These are phyloP conservation scores for Jatropha podagrica DNA, from an alignment of 441 rosid genomes.

Conservation along the genomic window DNA sequence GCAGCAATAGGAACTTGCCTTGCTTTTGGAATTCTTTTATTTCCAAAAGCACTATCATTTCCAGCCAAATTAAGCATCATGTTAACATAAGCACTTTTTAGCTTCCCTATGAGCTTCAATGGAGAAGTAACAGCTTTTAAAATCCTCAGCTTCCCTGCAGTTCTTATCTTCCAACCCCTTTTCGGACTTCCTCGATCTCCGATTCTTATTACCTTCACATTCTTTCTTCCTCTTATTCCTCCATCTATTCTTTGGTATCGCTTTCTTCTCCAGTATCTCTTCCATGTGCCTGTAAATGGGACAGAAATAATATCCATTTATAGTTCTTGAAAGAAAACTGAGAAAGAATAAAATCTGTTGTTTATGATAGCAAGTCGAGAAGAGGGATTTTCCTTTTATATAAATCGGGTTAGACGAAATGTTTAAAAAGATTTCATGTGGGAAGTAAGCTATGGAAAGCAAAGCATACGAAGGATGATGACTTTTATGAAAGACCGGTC, in stretches of 20 bases:
- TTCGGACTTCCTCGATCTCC: conserved; percentile 29
- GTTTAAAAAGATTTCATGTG: neutral
- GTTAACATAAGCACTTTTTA: conserved; percentile 37
- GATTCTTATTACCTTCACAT: conserved; percentile 29
- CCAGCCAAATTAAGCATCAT: conserved; percentile 45
- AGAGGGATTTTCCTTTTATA: neutral
- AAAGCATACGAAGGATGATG: too few relatives aligned
- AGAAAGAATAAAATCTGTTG: neutral
- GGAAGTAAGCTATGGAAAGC: too few relatives aligned
- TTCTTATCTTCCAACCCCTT: conserved; percentile 43
- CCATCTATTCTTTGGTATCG: conserved; percentile 35
- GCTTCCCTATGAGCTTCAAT: conserved; percentile 31
- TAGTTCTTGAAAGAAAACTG: neutral
- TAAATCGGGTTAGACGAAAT: too few relatives aligned
- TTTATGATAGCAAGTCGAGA: neutral
- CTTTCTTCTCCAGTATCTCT: conserved; percentile 42
- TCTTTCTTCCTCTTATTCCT: conserved; percentile 6
- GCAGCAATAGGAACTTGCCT: conserved; percentile 11
- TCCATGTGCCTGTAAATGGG: conserved; percentile 25
- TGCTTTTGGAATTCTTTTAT: conserved; percentile 34
- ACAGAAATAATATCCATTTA: conserved; percentile 35
- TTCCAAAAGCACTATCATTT: conserved; percentile 27
- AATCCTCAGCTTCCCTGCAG: conserved; percentile 31
- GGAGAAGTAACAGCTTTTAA: conserved; percentile 32
- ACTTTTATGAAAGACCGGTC: too few relatives aligned